Conservation (phyloP, 768 basidiomycete species). For the Boletus huronensis region DNA sequence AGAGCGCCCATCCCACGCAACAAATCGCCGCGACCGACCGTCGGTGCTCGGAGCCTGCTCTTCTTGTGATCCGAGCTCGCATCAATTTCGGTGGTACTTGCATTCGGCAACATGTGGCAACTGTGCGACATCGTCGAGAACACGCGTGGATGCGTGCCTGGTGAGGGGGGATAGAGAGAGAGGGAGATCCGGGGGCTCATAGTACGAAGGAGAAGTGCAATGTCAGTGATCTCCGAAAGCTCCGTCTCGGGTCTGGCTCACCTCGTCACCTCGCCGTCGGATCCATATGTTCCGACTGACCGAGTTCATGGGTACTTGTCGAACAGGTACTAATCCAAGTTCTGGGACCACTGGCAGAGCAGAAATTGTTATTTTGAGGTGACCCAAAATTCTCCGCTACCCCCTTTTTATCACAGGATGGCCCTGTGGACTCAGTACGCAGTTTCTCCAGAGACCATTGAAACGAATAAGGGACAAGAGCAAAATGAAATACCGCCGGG, state of each 20-base stretch:
- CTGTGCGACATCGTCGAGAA: neutral
- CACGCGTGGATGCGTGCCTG: neutral
- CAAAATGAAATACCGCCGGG: neutral
- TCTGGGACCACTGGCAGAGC: too few relatives aligned
- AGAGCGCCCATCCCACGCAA: neutral
- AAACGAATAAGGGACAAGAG: neutral
- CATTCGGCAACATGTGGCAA: neutral
- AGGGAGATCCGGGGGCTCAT: too few relatives aligned
- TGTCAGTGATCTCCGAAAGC: neutral
- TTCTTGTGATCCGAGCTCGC: neutral
- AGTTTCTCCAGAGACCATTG: neutral
- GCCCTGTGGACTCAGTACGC: neutral
- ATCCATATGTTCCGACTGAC: neutral
- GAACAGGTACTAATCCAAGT: neutral
- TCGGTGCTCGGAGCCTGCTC: neutral
- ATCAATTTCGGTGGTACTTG: conserved; percentile 2
- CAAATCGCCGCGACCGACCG: neutral
- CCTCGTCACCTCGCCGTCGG: neutral
- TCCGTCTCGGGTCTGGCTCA: neutral
- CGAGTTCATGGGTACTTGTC: neutral
- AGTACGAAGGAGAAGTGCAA: neutral
- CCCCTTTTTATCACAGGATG: neutral
- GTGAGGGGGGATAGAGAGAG: neutral
- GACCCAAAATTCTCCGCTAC: too few relatives aligned
- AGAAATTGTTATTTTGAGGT: neutral